Conservation (phyloP, 1,139 yeast species). For the Casaregolazyma lundiana region DNA sequence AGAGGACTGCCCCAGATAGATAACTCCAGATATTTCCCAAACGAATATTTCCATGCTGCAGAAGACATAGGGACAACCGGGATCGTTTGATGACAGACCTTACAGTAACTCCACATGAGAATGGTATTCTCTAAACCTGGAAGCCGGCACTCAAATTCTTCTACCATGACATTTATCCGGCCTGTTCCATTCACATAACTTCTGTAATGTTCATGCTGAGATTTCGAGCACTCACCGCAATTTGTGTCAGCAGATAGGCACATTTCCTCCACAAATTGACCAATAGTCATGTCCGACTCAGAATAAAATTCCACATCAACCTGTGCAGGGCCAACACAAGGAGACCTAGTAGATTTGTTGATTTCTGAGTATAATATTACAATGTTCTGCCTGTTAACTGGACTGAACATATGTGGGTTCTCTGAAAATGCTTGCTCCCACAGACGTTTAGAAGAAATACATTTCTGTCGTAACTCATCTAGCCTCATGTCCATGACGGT, state of each 20-base stretch:
- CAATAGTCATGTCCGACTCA: constrained; percentile 85
- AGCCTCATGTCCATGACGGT: constrained; percentile 24
- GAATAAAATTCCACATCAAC: constrained; percentile 83
- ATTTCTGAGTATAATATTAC: constrained; percentile 77
- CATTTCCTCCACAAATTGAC: constrained; percentile 79
- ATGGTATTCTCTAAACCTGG: constrained; percentile 66
- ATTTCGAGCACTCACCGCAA: constrained; percentile 80
- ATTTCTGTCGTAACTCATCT: constrained; percentile 26
- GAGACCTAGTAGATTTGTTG: constrained; percentile 79
- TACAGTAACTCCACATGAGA: constrained; percentile 90
- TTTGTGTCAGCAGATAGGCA: constrained; percentile 60
- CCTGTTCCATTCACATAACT: constrained; percentile 89
- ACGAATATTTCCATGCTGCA: constrained; percentile 82
- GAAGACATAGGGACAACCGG: constrained; percentile 86
- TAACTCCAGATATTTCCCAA: constrained; percentile 88
- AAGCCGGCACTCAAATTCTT: constrained; percentile 49
- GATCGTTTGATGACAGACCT: constrained; percentile 66
- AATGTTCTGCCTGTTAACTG: constrained; percentile 72
- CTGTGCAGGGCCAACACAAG: constrained; percentile 86
- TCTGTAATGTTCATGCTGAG: constrained; percentile 69
- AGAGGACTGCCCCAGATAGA: constrained; percentile 66
- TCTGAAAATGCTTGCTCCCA: constrained; percentile 59
- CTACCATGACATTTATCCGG: constrained; percentile 72
- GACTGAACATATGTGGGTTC: constrained; percentile 51
- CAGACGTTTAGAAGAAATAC: constrained; percentile 41